phyloP scores from a whole-genome alignment of 129 eudicot genomes.

The Escallonia herrerae region DNA sequence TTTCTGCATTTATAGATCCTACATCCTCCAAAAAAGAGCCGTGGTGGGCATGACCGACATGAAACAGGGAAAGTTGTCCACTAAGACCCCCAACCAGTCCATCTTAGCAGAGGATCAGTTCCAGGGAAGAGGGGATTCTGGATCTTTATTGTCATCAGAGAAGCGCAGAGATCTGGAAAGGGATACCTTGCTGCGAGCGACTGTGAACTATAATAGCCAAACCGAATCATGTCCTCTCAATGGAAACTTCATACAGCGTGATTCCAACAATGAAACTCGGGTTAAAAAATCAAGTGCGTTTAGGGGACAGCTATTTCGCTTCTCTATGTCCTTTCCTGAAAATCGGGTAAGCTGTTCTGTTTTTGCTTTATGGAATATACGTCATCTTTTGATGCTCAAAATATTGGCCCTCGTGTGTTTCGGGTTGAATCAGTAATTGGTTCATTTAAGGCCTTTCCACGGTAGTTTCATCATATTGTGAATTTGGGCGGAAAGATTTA shows the following conservation, averaged over 20 bases:
- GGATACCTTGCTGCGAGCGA: conserved; percentile 12
- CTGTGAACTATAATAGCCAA: conserved; percentile 5
- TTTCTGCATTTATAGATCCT: conserved; percentile 30
- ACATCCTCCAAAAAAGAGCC: conserved; percentile 33
- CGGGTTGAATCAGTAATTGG: too few relatives aligned
- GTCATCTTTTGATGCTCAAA: too few relatives aligned
- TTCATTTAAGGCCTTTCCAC: too few relatives aligned
- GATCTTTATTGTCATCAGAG: conserved; percentile 24
- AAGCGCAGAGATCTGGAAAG: conserved; percentile 24
- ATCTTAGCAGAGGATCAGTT: conserved; percentile 19
- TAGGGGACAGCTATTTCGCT: conserved; percentile 48
- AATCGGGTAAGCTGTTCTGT: conserved; percentile 52
- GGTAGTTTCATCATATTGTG: too few relatives aligned
- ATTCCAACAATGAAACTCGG: conserved; percentile 20
- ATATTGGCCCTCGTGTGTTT: too few relatives aligned
- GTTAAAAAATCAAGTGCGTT: conserved; percentile 44
- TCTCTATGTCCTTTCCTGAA: conserved; percentile 73
- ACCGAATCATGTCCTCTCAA: conserved; percentile 17
- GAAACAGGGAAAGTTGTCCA: conserved; percentile 37
- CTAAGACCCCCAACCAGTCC: conserved; percentile 25
- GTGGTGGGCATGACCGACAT: conserved; percentile 21
- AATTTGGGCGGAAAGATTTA: too few relatives aligned
- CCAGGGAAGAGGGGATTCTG: conserved; percentile 19
- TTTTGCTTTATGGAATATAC: not conserved
- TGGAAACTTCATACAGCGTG: conserved; percentile 25